Evolutionary conservation across 495 filamentous ascomycete species (phyloP).

Genomic region (Trichoderma gamsii): DNA sequence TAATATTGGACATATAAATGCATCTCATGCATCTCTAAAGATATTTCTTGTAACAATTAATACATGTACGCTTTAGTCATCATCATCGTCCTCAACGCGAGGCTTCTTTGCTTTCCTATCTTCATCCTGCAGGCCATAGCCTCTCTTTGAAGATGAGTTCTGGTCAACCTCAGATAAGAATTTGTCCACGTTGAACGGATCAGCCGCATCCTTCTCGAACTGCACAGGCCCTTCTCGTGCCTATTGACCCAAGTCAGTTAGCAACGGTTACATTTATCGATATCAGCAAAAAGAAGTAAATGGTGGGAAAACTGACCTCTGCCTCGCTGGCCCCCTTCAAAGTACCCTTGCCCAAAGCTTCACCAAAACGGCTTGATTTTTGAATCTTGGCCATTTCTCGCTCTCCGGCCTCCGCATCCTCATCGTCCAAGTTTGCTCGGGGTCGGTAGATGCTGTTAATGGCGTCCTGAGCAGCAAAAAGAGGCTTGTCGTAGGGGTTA

Average conservation of each 20-base stretch:
- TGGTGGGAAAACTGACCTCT: constrained; percentile 54
- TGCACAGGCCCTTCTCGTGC: constrained; percentile 87
- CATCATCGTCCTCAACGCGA: constrained; percentile 76
- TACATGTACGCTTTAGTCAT: constrained; percentile 25
- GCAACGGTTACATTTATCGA: constrained; percentile 24
- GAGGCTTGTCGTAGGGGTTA: constrained; percentile 91
- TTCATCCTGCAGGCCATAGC: constrained; percentile 77
- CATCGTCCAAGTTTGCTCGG: constrained; percentile 59
- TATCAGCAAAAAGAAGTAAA: not conserved
- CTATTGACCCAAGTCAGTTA: constrained; percentile 35
- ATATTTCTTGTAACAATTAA: not conserved
- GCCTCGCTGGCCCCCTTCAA: constrained; percentile 84
- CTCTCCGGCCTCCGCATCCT: constrained; percentile 74
- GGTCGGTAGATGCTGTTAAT: constrained; percentile 93
- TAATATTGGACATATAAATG: not conserved
- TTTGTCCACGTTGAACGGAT: constrained; percentile 89
- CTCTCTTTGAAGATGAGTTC: constrained; percentile 59
- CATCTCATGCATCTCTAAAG: constrained; percentile 4
- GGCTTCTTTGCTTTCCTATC: constrained; percentile 66
- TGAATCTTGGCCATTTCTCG: constrained; percentile 81
- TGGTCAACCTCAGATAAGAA: constrained; percentile 77
- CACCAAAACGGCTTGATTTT: constrained; percentile 70
- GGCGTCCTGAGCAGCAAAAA: constrained; percentile 95
- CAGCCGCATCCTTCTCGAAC: constrained; percentile 84
- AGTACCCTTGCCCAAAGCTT: constrained; percentile 80